These are phyloP conservation scores for Geosmithia morbida DNA, from an alignment of 2,329 filamentous ascomycete species.

Conservation along the genomic window DNA sequence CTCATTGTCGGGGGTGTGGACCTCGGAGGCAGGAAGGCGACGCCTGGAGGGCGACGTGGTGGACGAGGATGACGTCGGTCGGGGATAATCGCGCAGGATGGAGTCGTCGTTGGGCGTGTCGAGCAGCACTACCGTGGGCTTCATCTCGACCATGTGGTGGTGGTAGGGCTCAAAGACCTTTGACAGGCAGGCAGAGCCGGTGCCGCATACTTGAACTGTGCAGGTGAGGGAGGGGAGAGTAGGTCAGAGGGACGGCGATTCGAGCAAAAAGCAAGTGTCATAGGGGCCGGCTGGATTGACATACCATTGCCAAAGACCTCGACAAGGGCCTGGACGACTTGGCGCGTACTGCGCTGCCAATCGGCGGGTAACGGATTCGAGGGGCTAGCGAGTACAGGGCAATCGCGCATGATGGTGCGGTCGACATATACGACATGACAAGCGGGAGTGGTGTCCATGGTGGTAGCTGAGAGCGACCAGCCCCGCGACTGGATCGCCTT, in stretches of 20 bases:
- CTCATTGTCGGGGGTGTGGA: constrained; percentile 29
- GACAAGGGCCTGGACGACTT: constrained; percentile 33
- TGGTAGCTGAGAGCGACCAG: constrained; percentile 41
- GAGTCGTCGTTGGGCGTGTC: constrained; percentile 38
- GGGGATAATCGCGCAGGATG: constrained; percentile 13
- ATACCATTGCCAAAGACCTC: constrained; percentile 40
- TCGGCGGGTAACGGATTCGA: constrained; percentile 7
- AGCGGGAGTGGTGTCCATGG: constrained; percentile 37
- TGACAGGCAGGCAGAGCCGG: constrained; percentile 37
- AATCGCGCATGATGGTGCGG: constrained; percentile 32
- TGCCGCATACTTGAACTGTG: constrained; percentile 40
- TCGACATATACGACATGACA: constrained; percentile 49
- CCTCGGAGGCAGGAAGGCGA: constrained; percentile 15
- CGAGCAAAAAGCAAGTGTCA: constrained; percentile 1
- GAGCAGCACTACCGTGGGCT: constrained; percentile 41
- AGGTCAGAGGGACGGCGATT: constrained; percentile 1
- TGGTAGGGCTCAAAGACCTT: constrained; percentile 39
- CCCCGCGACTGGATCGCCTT: constrained; percentile 42
- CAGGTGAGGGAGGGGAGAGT: too few relatives aligned
- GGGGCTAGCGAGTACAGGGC: constrained; percentile 19
- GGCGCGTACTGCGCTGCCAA: constrained; percentile 23
- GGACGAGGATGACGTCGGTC: constrained; percentile 6
- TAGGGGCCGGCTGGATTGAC: constrained; percentile 2
- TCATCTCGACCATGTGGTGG: constrained; percentile 33
- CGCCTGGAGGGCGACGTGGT: constrained; percentile 2